Base-by-base conservation (phyloP, 306 rosid genomes). In the Pyrus pyrifolia region DNA sequence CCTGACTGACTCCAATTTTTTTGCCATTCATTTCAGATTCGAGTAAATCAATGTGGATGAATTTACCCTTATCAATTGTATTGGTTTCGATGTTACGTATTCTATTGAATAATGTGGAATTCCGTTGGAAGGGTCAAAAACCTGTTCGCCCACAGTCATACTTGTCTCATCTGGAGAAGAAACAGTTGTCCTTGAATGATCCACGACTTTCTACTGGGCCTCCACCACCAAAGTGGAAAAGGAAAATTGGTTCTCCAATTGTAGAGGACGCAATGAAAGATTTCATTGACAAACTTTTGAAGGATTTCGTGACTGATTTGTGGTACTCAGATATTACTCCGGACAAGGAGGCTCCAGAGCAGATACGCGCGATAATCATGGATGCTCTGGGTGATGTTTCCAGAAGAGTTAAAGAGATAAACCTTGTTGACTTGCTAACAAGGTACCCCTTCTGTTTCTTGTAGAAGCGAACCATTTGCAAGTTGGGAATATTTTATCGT, bases 41-140 rank as follows among this genome's bases (percentile, higher is more conserved):
- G 30, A 96, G 98, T 85, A 91, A 89, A 79, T 92, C 99, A 29
- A 91, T 91, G 96, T 92, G 96, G 98, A 87, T 92, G 97, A 96
- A 96, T 83, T 49, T 93, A 23, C 99, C 99, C 3, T 79, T 89
- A 81, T 79, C 99, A 18, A 80, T 96, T 85, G 83, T 96, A 51
- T 80, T 96, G 42, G 92, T 88, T 74, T 86, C 77, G 70, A 93
- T 83, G n/a, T 29, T 96, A 61, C 93, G 93, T 9, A 75, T 89
- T 83, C 80, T 96, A 65, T 78, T 93, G 44, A 89, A 82, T 51
- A 89, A 85, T 27, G 88, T 91, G 78, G 98, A 96, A 49, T 92
- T 96, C 74, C 88, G 78, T 13, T 84, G 93, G 92, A 96, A 96
- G 89, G 88, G 80, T 86, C 60, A 31, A 6, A 82, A 38, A 74